These are phyloP conservation scores for Nigrograna mackinnonii DNA, from an alignment of 2,329 filamentous ascomycete species.

Conservation along the genomic window DNA sequence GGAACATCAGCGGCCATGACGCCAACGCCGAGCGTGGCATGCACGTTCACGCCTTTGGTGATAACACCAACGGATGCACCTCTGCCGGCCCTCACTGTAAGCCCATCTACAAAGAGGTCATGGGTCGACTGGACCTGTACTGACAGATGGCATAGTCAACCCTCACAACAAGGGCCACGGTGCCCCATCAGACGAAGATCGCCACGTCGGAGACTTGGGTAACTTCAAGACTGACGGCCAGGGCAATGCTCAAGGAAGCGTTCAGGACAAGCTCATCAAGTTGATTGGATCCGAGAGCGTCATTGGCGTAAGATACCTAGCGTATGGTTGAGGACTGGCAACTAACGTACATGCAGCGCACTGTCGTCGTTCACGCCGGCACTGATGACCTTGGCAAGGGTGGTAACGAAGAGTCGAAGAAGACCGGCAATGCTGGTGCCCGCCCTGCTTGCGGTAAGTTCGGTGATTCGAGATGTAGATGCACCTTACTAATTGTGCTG, in stretches of 20 bases:
- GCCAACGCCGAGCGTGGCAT: slow-evolving; percentile 95
- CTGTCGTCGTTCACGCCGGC: slow-evolving; percentile 90
- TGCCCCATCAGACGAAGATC: slow-evolving; percentile 76
- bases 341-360: slow-evolving; percentile 64
- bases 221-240: slow-evolving; percentile 95
- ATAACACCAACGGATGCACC: slow-evolving; percentile 99
- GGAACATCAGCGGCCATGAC: slow-evolving; percentile 91
- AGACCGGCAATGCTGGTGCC: slow-evolving; percentile 93
- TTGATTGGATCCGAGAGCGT: slow-evolving; percentile 95
- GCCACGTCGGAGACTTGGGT: slow-evolving; percentile 96
- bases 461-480: slow-evolving; percentile 2
- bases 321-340: slow-evolving; percentile 6
- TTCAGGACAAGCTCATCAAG: slow-evolving; percentile 84
- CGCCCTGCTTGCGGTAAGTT: slow-evolving; percentile 86
- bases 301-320: slow-evolving; percentile 70
- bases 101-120: slow-evolving; percentile 38
- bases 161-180: slow-evolving; percentile 91
- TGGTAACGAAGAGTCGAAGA: slow-evolving; percentile 91
- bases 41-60: slow-evolving; percentile 98
- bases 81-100: slow-evolving; percentile 96
- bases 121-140: neutral
- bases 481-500: neutral
- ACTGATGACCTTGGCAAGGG: slow-evolving; percentile 97
- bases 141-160: slow-evolving; percentile 73
- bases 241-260: slow-evolving; percentile 83